These are phyloP conservation scores for Meyerozyma guilliermondii DNA, from an alignment of 1,139 yeast genomes.

Conservation along the genomic window DNA sequence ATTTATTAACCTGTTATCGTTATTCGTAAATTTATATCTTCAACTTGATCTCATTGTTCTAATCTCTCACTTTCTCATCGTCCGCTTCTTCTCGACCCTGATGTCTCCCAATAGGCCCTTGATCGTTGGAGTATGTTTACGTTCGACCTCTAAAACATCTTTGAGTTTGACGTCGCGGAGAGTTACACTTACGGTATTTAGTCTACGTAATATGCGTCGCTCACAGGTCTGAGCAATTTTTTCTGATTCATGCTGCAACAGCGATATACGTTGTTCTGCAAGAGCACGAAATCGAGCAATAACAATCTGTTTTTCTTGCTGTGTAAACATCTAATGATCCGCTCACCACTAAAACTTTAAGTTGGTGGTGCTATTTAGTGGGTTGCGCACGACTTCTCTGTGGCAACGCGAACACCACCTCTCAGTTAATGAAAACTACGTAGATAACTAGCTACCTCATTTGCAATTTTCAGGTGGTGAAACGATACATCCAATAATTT, in stretches of 20 bases:
- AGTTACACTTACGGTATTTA: conserved; percentile 39
- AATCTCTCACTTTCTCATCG: not conserved
- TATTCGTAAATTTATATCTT: not conserved
- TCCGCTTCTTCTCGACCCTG: conserved; percentile 10
- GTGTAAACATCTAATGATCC: not conserved
- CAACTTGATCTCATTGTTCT: not conserved
- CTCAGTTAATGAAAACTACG: not conserved
- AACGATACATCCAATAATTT: too few species aligned
- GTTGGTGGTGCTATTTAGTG: not conserved
- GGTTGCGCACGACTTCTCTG: not conserved
- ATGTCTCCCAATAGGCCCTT: conserved; percentile 27
- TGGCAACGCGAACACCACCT: not conserved
- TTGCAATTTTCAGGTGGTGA: not conserved
- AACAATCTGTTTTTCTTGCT: not conserved
- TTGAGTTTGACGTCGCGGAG: conserved; percentile 33
- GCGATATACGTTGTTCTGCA: conserved; percentile 1
- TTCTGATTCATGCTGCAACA: conserved; percentile 12
- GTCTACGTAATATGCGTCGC: conserved; percentile 26
- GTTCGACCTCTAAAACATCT: conserved; percentile 39
- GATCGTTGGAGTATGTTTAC: conserved; percentile 31
- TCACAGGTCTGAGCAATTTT: conserved; percentile 18
- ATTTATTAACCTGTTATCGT: not conserved
- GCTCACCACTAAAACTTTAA: not conserved
- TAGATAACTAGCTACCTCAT: not conserved
- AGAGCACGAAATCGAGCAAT: not conserved